Base-by-base conservation (phyloP, 257 asterid species). In the Linderniella brevidens region DNA sequence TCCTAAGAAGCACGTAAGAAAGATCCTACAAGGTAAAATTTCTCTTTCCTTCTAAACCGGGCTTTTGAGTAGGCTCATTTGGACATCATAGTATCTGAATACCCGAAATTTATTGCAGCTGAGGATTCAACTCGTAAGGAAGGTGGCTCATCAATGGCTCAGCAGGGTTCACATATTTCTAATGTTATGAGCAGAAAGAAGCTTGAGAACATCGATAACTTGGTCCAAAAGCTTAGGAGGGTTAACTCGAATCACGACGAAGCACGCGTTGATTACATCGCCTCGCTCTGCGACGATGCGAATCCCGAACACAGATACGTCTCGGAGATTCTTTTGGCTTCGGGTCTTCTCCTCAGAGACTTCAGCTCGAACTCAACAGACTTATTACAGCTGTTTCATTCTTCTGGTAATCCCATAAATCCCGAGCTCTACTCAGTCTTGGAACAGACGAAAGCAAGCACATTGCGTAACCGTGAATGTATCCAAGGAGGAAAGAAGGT, bases 191-290 rank as follows among this genome's bases (percentile, higher is more conserved):
- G 61, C 70, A 53, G 76, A 38, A 73, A 60, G 66, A 90, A 90
- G 61, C 74, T 90, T 20, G 83, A 79, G 52, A 90, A 66, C 62
- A 67, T 85, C 11, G 96, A 81, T 8, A 73, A 73, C 58, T 68
- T 90, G 60, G 93, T 90, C 18, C 74, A 79, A 73, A 81, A 85
- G 67, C 93, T 90, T 43, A 69, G 61, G 57, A 69, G 94, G 56
- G 67, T 90, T 58, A 90, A 81, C 72, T 90, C 99, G 20, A 77
- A 60, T 74, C 96, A 90, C 25, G 99, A 85, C 35, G 96, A 85
- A 71, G 86, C 73, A 12, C 72, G 72, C 15, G 77, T 87, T 0
- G 99, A 90, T 58, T 85, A 90, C 74, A 90, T 90, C n/a, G 99
- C 96, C 45, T 90, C 94, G 3, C 70, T 85, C 15, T 90, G 94